Evolutionary conservation across 139 green algal genomes (phyloP), one percentile per base, ranked within the genome.

Genomic region (Coelastrella sp.): DNA sequence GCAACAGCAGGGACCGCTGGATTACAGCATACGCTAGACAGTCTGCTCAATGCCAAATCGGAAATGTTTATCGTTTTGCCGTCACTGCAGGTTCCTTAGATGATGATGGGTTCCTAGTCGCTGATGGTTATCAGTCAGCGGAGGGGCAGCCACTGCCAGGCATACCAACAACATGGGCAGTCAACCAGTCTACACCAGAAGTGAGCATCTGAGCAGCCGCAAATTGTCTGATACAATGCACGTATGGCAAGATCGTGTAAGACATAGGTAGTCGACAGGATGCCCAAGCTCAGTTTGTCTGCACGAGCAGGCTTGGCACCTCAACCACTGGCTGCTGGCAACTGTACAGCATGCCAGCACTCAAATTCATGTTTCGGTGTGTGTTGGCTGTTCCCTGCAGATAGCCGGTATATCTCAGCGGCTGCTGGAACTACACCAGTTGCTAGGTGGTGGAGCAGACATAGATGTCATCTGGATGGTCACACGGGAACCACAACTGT

Each of bases 361-460:
- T 47, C 32, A 47, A 1, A 47, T 47, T 47, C 32, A 47, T 47
- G 32, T 47, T 47, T 47, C 32, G 32, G 32, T 71, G 61, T 71
- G 10, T 13, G 3, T 71, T 19, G 10, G 3, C 11, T 13, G 10
- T 71, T 71, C 57, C 5, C 3, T 56, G 57, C 87, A 95, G 92
- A 93, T 96, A 23, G 58, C 84, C 17, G 87, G 89, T 0, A 92
- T 92, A 6, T 95, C 94, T 0, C 76, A 83, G 5, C 92, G 93
- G 47, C 90, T 97, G 83, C 60, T 97, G 75, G 91, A 91, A 75
- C 92, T 97, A 88, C 92, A 96, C 22, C 47, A 89, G 47, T 82
- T 96, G 83, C 89, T 97, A n/a, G 95, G 95, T 57, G 93, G 87
- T 0, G 79, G 91, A 0, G 79, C 60, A 17, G 90, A 88, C 60